phyloP scores from a whole-genome alignment of 176 grass and related monocot genomes.

The Ampelocalamus luodianensis region DNA sequence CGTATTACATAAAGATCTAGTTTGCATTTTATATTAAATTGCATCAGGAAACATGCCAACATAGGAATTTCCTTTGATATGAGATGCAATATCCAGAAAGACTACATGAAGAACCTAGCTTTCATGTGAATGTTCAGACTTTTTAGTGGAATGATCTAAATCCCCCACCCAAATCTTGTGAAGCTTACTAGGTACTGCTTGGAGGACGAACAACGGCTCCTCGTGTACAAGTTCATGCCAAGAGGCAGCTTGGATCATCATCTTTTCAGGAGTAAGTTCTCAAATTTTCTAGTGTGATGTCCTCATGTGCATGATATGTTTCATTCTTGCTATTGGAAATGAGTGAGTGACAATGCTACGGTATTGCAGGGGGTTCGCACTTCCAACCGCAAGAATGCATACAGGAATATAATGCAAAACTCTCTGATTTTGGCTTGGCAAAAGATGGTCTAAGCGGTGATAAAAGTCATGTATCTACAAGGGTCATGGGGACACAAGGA shows the following conservation, averaged over 20 bases:
- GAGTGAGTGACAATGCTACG: conserved; percentile 26
- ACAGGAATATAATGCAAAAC: conserved; percentile 90
- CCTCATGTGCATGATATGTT: conserved; percentile 5
- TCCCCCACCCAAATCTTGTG: conserved; percentile 85
- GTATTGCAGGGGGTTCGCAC: conserved; percentile 58
- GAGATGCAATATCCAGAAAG: too few species aligned
- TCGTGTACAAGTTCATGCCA: conserved; percentile 94
- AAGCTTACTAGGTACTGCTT: conserved; percentile 86
- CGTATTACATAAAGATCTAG: too few species aligned
- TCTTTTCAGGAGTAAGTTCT: conserved; percentile 87
- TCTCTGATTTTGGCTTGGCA: conserved; percentile 92
- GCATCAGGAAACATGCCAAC: too few species aligned
- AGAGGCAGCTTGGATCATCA: conserved; percentile 98
- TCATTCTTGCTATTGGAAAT: conserved; percentile 26
- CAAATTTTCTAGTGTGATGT: not conserved
- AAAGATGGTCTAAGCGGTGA: conserved; percentile 93
- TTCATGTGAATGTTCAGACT: too few species aligned
- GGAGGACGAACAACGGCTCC: conserved; percentile 89
- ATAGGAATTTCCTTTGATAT: too few species aligned
- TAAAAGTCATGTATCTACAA: conserved; percentile 95
- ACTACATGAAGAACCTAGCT: too few species aligned
- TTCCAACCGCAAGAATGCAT: conserved; percentile 72
- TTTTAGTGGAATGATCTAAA: too few species aligned
- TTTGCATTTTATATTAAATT: too few species aligned
- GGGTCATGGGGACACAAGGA: conserved; percentile 95